phyloP scores from a whole-genome alignment of 2,329 filamentous ascomycete species.

The Malbranchea cinnamomea region DNA sequence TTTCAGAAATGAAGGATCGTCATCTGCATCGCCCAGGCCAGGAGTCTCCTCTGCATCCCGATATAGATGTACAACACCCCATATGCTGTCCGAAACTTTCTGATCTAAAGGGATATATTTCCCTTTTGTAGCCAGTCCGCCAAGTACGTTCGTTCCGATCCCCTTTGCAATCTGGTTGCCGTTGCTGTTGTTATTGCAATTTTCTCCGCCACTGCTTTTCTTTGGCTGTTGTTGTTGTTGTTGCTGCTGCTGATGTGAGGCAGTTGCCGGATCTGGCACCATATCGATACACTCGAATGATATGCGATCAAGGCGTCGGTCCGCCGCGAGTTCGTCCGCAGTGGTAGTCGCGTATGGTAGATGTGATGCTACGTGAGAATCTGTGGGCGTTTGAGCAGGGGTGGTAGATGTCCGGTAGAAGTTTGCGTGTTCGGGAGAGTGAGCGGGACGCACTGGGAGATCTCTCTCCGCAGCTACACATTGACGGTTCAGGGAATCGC shows the following conservation, averaged over 20 bases:
- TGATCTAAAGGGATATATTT: constrained; percentile 57
- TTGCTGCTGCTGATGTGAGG: constrained; percentile 13
- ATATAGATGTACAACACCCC: constrained; percentile 90
- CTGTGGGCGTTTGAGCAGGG: constrained; percentile 6
- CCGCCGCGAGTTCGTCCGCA: constrained; percentile 23
- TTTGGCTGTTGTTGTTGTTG: constrained; percentile 20
- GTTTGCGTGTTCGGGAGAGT: too few relatives aligned
- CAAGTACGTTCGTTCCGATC: constrained; percentile 36
- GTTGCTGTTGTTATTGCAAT: constrained; percentile 14
- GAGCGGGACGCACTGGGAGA: too few relatives aligned
- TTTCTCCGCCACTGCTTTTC: constrained; percentile 14
- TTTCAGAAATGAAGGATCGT: constrained; percentile 29
- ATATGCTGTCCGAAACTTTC: constrained; percentile 63
- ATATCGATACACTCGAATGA: constrained; percentile 71
- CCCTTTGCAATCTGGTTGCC: constrained; percentile 31
- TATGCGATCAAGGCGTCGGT: constrained; percentile 73
- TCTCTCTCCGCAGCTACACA: too few relatives aligned
- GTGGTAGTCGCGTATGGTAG: constrained; percentile 31
- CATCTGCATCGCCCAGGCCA: constrained; percentile 30
- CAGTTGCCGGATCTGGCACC: constrained; percentile 17
- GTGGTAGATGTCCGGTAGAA: too few relatives aligned
- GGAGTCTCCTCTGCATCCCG: constrained; percentile 65
- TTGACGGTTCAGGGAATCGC: too few relatives aligned
- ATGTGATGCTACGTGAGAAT: constrained; percentile 16
- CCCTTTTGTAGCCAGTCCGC: constrained; percentile 69